Conservation (phyloP, 192 early-diverging fungal genomes). For the Coemansia umbellata region DNA sequence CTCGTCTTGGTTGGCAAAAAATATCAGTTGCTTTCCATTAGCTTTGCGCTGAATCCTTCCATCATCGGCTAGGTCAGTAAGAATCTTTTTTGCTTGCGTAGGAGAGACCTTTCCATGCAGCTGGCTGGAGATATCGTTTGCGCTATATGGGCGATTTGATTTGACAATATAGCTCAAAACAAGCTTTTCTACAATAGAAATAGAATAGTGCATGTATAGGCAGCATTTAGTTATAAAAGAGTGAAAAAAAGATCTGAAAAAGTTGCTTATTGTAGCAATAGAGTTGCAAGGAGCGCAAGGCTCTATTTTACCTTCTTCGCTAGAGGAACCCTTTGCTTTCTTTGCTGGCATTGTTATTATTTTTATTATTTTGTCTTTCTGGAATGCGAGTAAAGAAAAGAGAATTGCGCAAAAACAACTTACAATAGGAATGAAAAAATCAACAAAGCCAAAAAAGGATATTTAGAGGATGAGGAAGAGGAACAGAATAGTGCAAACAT, state of each 20-base stretch:
- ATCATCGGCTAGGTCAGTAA: slow-evolving; percentile 42
- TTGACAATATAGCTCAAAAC: slow-evolving; percentile 36
- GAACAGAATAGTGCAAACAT: not conserved
- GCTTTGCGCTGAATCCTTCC: slow-evolving; percentile 29
- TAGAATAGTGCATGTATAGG: not conserved
- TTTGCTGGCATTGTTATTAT: slow-evolving; percentile 37
- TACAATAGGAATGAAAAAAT: not conserved
- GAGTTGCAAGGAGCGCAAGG: not conserved
- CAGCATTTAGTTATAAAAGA: not conserved
- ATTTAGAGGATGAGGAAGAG: not conserved
- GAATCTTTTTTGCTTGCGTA: slow-evolving; percentile 36
- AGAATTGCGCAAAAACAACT: not conserved
- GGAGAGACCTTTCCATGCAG: slow-evolving; percentile 44
- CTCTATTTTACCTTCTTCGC: slow-evolving; percentile 24
- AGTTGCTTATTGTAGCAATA: not conserved
- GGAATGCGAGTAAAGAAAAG: not conserved
- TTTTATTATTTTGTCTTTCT: not conserved
- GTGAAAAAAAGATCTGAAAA: not conserved
- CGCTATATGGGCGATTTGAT: slow-evolving; percentile 45
- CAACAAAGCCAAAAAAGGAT: not conserved
- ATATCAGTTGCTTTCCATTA: slow-evolving; percentile 48
- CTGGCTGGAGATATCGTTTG: slow-evolving; percentile 50
- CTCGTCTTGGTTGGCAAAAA: slow-evolving; percentile 24
- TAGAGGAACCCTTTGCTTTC: slow-evolving; percentile 24
- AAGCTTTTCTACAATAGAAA: slow-evolving; percentile 17